phyloP scores from a whole-genome alignment of 2,329 filamentous ascomycete species.

The Fusarium buharicum region DNA sequence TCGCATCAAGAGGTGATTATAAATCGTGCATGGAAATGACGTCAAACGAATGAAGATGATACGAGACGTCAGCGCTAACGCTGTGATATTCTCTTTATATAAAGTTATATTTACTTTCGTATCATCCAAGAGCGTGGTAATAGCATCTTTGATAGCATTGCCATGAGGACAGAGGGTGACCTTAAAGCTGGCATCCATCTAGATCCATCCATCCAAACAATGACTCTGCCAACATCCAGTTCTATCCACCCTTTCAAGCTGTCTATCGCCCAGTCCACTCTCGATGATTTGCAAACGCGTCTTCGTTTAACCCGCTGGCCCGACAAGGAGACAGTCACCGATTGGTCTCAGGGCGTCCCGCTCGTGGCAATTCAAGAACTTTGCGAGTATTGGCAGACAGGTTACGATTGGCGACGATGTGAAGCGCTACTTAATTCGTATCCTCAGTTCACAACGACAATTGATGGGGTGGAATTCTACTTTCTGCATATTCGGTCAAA shows the following conservation, averaged over 20 bases:
- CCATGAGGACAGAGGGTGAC: background rate
- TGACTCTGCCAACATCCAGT: background rate
- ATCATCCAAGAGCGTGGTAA: background rate
- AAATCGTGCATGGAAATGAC: background rate
- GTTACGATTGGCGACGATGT: conserved; percentile 16
- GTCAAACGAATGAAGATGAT: background rate
- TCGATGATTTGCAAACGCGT: conserved; percentile 8
- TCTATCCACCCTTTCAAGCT: conserved; percentile 8
- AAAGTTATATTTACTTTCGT: background rate
- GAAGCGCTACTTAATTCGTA: conserved; percentile 11
- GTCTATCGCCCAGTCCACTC: background rate
- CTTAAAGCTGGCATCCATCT: background rate
- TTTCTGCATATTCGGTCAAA: conserved; percentile 16
- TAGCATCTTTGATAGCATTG: background rate
- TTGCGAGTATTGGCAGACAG: conserved; percentile 10
- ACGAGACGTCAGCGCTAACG: background rate
- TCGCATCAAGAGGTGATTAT: background rate
- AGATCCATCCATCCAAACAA: background rate
- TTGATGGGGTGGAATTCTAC: conserved; percentile 12
- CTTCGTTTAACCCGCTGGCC: conserved; percentile 16
- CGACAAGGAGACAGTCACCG: conserved; percentile 3
- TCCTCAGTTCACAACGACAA: conserved; percentile 10
- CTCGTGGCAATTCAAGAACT: background rate
- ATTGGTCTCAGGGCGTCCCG: conserved; percentile 17
- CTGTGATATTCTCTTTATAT: background rate